A percentile compares a stretch with the other conserved stretches of the same genome.
Evolutionary conservation across 2,329 filamentous ascomycete species (phyloP).

Genomic region (Hysterium pulicare): DNA sequence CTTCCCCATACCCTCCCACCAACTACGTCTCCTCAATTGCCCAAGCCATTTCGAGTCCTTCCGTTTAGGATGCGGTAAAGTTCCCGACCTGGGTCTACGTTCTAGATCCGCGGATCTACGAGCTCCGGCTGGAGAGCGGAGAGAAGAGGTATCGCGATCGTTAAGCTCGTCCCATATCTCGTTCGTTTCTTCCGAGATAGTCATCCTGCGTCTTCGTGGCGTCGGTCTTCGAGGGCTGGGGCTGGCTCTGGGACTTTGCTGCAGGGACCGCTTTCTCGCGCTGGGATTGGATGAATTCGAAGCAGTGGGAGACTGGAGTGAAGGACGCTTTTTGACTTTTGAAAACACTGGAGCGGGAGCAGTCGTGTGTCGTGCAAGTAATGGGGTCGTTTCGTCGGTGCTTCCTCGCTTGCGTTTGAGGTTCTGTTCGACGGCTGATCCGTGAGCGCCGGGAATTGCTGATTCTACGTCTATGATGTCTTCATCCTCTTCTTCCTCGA

Average conservation of each 20-base stretch:
- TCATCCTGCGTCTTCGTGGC: slow-evolving; percentile 36
- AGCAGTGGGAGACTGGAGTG: slow-evolving; percentile 5
- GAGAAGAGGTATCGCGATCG: slow-evolving; percentile 46
- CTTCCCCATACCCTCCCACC: slow-evolving; percentile 29
- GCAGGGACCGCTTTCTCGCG: not conserved
- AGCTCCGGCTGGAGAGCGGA: slow-evolving; percentile 25
- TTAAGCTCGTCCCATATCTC: slow-evolving; percentile 89
- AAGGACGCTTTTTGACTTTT: slow-evolving; percentile 20
- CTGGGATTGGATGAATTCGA: not conserved
- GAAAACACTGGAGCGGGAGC: slow-evolving; percentile 16
- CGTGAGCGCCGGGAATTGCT: slow-evolving; percentile 25
- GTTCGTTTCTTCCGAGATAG: slow-evolving; percentile 63
- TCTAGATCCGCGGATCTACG: slow-evolving; percentile 29
- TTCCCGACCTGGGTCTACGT: slow-evolving; percentile 31
- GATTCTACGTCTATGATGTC: slow-evolving; percentile 27
- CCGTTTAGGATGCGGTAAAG: slow-evolving; percentile 21
- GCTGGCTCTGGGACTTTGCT: slow-evolving; percentile 20
- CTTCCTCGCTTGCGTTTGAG: slow-evolving; percentile 18
- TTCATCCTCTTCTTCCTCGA: slow-evolving; percentile 52
- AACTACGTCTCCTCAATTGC: slow-evolving; percentile 34
- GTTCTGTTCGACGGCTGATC: slow-evolving; percentile 20
- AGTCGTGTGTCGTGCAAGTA: slow-evolving; percentile 34
- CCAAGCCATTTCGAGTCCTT: slow-evolving; percentile 30
- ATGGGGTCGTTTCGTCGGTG: slow-evolving; percentile 34
- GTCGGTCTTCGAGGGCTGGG: slow-evolving; percentile 20